Conservation (phyloP, 805 yeast genomes). For the Candida ficus region DNA sequence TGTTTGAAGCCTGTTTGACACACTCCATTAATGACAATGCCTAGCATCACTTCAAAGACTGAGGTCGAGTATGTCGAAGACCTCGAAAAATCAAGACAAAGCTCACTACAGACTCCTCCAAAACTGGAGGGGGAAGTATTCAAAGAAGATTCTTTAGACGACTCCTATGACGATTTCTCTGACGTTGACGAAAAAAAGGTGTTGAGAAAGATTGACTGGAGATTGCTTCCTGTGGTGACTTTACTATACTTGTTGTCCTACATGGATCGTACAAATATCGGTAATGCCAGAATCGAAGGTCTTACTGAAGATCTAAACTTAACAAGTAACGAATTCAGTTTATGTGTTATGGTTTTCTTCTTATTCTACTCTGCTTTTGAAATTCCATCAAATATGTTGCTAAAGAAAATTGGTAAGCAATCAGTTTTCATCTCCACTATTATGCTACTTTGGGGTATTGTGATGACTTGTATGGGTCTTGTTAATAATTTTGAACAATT, state of each 20-base stretch:
- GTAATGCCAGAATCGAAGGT: conserved; percentile 51
- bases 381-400: conserved; percentile 29
- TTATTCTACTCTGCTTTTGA: conserved; percentile 35
- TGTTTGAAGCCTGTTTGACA: no score
- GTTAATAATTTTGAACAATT: conserved; percentile 26
- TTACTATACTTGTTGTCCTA: conserved; percentile 38
- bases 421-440: conserved; percentile 41
- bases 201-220: conserved; percentile 34
- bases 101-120: background rate
- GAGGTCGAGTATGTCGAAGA: conserved; percentile 5
- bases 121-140: background rate
- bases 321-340: conserved; percentile 31
- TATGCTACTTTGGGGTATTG: conserved; percentile 39
- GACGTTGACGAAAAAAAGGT: conserved; percentile 24
- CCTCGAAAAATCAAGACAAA: background rate
- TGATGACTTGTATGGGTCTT: conserved; percentile 42
- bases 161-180: conserved; percentile 6
- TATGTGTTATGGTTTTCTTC: conserved; percentile 39
- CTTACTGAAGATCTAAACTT: conserved; percentile 32
- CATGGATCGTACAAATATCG: conserved; percentile 50
- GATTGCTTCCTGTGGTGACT: conserved; percentile 35
- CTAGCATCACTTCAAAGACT: conserved; percentile 2
- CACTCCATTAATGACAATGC: no score
- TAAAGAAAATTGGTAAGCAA: conserved; percentile 28
- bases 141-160: background rate